Conservation (phyloP, 768 basidiomycete genomes). For the Polyporus arcularius region DNA sequence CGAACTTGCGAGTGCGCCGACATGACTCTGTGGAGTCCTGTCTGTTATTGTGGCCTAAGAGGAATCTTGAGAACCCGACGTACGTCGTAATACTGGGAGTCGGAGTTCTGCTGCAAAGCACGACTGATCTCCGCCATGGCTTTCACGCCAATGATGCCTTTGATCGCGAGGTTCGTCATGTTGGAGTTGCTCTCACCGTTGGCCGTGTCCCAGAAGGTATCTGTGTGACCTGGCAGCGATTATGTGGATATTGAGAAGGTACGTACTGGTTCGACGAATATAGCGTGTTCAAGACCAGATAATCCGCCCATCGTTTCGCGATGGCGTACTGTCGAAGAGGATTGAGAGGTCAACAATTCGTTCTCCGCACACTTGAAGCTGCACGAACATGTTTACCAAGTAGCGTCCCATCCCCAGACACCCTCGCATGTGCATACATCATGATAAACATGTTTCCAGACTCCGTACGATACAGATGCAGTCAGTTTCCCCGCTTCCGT, state of each 20-base stretch:
- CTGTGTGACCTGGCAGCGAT: too few relatives aligned
- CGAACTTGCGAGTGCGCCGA: slow-evolving; percentile 1
- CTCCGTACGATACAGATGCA: slow-evolving; percentile 20
- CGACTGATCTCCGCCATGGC: slow-evolving; percentile 25
- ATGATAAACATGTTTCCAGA: slow-evolving; percentile 34
- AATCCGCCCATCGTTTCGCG: slow-evolving; percentile 23
- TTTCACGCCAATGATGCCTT: slow-evolving; percentile 26
- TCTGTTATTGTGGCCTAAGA: not conserved
- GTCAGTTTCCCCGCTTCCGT: too few relatives aligned
- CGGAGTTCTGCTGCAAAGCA: slow-evolving; percentile 8
- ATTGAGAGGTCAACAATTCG: too few relatives aligned
- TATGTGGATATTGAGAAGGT: not conserved
- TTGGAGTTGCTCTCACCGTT: slow-evolving; percentile 16
- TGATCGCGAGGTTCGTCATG: slow-evolving; percentile 26
- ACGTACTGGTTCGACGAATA: slow-evolving; percentile 6
- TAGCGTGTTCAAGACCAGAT: slow-evolving; percentile 20
- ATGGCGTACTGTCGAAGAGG: slow-evolving; percentile 19
- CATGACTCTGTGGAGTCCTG: slow-evolving; percentile 7
- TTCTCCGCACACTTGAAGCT: too few relatives aligned
- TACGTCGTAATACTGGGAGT: slow-evolving; percentile 19
- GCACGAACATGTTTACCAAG: slow-evolving; percentile 16
- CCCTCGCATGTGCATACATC: slow-evolving; percentile 31
- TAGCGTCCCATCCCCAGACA: slow-evolving; percentile 29
- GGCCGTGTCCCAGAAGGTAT: slow-evolving; percentile 3
- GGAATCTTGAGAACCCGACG: not conserved